Base-by-base conservation (phyloP, 345 rosid genomes). In the Firmiana major region DNA sequence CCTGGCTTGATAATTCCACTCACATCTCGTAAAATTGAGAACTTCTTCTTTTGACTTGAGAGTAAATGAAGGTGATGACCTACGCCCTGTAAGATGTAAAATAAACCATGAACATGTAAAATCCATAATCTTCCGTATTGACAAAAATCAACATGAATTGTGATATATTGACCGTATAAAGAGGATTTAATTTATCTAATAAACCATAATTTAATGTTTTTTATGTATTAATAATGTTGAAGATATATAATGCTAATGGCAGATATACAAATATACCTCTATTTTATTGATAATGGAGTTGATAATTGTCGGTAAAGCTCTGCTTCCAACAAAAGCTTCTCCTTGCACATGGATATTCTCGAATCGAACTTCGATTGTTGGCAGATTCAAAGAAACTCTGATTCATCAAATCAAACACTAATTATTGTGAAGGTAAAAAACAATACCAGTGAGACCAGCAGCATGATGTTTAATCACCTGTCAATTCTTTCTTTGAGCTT, bases 1-100 rank as follows among this genome's bases (percentile, higher is more conserved):
- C 88, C 79, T 21, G 95, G 97, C 77, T 86, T 92, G 85, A 93
- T 82, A 69, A 93, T 82, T 82, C 95, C 93, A 55, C 82, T 88
- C 1, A 87, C 84, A 75, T 92, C 84, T 59, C 78, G 80, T 8
- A 90, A 87, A 77, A 92, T 85, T 19, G 79, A 48, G 26, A 88
- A n/a, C 38, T 67, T 83, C 63, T 57, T 80, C 77, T 87, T 92
- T 43, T 70, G 73, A 82, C 65, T 80, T 34, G 79, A 75, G 69
- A 74, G 76, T 60, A 89, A 15, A 53, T 84, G 79, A 8, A 84
- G 49, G 63, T 10, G 71, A 68, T 53, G 79, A 0, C 74, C 74
- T 49, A 31, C 45, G 31, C 26, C 17, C 74, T 71, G 17, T 73
- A 76, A 76, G 36, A 80, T 22, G 51, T 70, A 42, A 9, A 67